Conservation (phyloP, 1,139 yeast genomes). For the Taphrina pruni region DNA sequence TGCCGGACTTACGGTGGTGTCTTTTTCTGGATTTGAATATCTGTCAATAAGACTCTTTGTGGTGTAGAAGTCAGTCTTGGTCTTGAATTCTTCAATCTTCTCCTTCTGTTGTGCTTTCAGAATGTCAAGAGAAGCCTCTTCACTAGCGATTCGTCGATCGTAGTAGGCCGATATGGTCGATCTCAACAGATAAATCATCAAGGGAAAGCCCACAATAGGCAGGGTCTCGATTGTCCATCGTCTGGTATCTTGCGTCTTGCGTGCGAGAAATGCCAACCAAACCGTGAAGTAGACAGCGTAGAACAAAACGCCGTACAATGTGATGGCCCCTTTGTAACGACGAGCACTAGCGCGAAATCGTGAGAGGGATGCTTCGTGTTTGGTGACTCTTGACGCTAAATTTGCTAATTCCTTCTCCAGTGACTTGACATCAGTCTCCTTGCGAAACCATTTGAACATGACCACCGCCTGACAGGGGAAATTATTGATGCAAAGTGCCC, state of each 20-base stretch:
- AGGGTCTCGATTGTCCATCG: slow-evolving; percentile 35
- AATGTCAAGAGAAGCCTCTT: slow-evolving; percentile 49
- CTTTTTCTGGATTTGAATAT: slow-evolving; percentile 48
- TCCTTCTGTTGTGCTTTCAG: slow-evolving; percentile 62
- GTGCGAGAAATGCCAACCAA: slow-evolving; percentile 30
- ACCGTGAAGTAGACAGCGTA: slow-evolving; percentile 31
- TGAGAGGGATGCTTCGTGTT: slow-evolving; percentile 34
- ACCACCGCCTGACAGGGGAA: not conserved
- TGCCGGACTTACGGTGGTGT: not conserved
- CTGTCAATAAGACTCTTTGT: slow-evolving; percentile 73
- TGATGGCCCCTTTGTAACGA: slow-evolving; percentile 33
- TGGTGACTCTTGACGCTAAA: slow-evolving; percentile 31
- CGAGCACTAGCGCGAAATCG: slow-evolving; percentile 24
- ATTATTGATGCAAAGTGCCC: no score
- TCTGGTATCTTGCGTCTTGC: slow-evolving; percentile 10
- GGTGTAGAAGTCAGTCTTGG: slow-evolving; percentile 76
- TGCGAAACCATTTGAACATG: slow-evolving; percentile 40
- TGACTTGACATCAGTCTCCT: slow-evolving; percentile 36
- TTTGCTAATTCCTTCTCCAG: slow-evolving; percentile 34
- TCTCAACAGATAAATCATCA: slow-evolving; percentile 12
- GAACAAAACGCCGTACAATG: slow-evolving; percentile 30
- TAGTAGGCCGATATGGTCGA: slow-evolving; percentile 21
- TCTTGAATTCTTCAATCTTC: slow-evolving; percentile 76
- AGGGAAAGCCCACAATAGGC: slow-evolving; percentile 28
- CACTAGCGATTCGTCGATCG: slow-evolving; percentile 19